Percentiles rank a stretch among this genome's conserved stretches.
phyloP scores from a whole-genome alignment of 495 filamentous ascomycete genomes.

The Neurospora sublineolata region DNA sequence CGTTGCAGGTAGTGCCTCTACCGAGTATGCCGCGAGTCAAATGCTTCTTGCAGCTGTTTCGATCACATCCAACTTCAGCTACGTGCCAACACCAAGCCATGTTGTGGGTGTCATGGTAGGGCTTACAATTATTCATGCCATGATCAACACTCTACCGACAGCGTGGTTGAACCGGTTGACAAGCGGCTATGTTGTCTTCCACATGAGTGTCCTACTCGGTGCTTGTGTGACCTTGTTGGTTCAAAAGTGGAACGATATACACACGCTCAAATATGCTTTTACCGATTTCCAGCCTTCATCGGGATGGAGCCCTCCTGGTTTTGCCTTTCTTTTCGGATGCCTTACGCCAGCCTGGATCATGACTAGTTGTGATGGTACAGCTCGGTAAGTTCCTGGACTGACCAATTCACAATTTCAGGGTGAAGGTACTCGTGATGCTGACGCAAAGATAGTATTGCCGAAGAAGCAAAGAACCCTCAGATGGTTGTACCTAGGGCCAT shows the following conservation, averaged over 20 bases:
- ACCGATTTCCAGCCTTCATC: conserved; percentile 47
- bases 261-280: conserved; percentile 51
- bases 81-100: conserved; percentile 38
- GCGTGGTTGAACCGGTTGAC: conserved; percentile 55
- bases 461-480: conserved; percentile 50
- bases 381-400: conserved; percentile 10
- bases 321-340: conserved; percentile 60
- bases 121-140: conserved; percentile 41
- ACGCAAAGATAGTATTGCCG: conserved; percentile 33
- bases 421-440: background rate
- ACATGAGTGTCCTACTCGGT: conserved; percentile 45
- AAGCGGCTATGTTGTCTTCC: conserved; percentile 54
- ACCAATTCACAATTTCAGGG: no score
- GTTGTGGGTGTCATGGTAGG: conserved; percentile 52
- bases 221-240: conserved; percentile 50
- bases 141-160: conserved; percentile 50
- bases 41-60: conserved; percentile 56
- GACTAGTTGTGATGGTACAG: conserved; percentile 23
- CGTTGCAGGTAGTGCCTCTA: conserved; percentile 51
- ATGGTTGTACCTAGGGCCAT: conserved; percentile 51
- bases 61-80: conserved; percentile 47
- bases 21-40: conserved; percentile 56
- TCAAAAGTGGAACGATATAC: conserved; percentile 43
- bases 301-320: conserved; percentile 53
- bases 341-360: conserved; percentile 59